phyloP scores from a whole-genome alignment of 1,139 yeast genomes.

The Suhomyces terraborum region DNA sequence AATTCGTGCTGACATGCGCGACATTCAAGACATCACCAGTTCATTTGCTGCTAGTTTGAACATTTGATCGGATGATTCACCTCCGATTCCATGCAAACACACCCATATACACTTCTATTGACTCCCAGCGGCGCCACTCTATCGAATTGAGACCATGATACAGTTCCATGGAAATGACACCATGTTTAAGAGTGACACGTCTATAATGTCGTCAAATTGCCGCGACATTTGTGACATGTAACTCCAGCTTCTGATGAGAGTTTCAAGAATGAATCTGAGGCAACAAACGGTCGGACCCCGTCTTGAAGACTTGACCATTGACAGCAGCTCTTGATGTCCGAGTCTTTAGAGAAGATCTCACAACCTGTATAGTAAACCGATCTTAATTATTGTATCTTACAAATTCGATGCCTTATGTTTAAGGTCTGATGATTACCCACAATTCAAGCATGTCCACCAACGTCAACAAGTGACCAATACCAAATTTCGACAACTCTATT shows the following conservation, averaged over 20 bases:
- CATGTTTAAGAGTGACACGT: neutral
- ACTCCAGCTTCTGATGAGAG: neutral
- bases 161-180: no score
- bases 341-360: neutral
- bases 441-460: no score
- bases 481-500: no score
- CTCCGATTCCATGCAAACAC: neutral
- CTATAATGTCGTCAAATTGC: neutral
- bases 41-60: slow-evolving; percentile 48
- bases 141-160: no score
- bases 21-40: slow-evolving; percentile 45
- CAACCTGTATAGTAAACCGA: slow-evolving; percentile 1
- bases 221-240: neutral
- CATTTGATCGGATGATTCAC: slow-evolving; percentile 2
- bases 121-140: neutral
- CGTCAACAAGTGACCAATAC: no score
- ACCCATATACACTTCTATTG: neutral
- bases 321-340: neutral
- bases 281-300: neutral
- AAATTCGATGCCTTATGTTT: no score
- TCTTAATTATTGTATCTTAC: no score
- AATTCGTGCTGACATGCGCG: slow-evolving; percentile 20
- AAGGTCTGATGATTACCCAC: no score
- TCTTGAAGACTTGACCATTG: neutral
- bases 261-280: slow-evolving; percentile 9